Conservation (phyloP, 305 asterid genomes). For the Fraxinus angustifolia region DNA sequence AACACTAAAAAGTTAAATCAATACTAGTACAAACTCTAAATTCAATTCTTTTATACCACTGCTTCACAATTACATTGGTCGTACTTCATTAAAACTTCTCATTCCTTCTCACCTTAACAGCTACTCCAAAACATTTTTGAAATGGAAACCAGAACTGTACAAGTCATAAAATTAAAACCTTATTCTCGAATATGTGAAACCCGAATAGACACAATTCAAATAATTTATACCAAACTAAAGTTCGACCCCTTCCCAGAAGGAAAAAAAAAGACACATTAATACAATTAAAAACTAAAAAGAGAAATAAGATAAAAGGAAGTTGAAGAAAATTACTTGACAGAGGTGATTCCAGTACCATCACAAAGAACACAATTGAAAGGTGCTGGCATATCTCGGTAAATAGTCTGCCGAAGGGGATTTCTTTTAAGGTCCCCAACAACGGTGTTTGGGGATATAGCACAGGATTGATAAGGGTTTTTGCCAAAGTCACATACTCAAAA, state of each 20-base stretch:
- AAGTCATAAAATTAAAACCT: neutral
- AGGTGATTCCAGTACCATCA: slow-evolving; percentile 74
- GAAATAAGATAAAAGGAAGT: neutral
- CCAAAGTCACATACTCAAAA: neutral
- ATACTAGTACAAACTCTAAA: neutral
- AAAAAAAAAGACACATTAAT: too few relatives aligned
- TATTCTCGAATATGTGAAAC: neutral
- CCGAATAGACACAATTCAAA: neutral
- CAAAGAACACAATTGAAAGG: slow-evolving; percentile 74
- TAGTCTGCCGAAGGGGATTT: slow-evolving; percentile 81
- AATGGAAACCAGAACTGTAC: neutral
- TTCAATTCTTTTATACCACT: neutral
- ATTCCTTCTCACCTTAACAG: neutral
- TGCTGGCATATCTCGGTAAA: slow-evolving; percentile 89
- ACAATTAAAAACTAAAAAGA: neutral
- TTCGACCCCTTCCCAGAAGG: neutral
- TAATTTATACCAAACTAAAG: neutral
- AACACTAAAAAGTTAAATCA: neutral
- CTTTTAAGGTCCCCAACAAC: slow-evolving; percentile 74
- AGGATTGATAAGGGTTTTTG: slow-evolving; percentile 63
- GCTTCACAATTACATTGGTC: neutral
- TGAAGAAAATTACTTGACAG: slow-evolving; percentile 50
- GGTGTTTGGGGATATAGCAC: slow-evolving; percentile 69
- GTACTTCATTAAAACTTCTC: neutral
- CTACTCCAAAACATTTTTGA: neutral